Percentiles rank a stretch among this genome's conserved stretches.
phyloP scores from a whole-genome alignment of 1,139 yeast species.

The Candida sanyaensis region DNA sequence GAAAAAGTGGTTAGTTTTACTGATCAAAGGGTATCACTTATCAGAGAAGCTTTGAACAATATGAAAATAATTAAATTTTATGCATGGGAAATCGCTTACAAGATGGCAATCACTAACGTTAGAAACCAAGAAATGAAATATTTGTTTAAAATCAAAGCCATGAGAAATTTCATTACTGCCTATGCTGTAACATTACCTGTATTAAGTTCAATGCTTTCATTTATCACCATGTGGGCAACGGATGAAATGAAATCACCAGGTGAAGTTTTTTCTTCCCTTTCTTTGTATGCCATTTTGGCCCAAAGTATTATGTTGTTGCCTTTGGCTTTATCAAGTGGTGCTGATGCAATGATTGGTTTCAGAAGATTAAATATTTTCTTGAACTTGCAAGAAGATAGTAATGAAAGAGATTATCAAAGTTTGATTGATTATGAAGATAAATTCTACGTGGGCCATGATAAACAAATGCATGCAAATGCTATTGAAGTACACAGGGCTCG shows the following conservation, averaged over 20 bases:
- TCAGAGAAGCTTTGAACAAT: conserved; percentile 46
- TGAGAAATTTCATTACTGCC: conserved; percentile 48
- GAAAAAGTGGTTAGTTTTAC: conserved; percentile 41
- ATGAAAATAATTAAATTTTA: conserved; percentile 48
- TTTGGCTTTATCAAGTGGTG: conserved; percentile 53
- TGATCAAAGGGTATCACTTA: conserved; percentile 44
- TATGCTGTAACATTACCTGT: conserved; percentile 49
- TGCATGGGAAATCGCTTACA: conserved; percentile 52
- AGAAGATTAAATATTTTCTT: conserved; percentile 47
- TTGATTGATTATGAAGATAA: conserved; percentile 18
- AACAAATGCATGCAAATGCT: conserved; percentile 12
- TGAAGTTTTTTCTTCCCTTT: conserved; percentile 50
- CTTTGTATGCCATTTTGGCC: conserved; percentile 53
- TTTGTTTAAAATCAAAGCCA: conserved; percentile 44
- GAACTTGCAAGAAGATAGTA: conserved; percentile 36
- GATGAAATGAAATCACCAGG: conserved; percentile 40
- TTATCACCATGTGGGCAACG: conserved; percentile 47
- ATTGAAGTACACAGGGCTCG: conserved; percentile 32
- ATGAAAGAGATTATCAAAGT: conserved; percentile 22
- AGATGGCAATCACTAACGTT: conserved; percentile 33
- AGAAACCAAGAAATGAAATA: conserved; percentile 43
- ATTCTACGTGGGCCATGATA: conserved; percentile 20
- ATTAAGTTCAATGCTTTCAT: conserved; percentile 42
- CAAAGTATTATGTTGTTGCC: conserved; percentile 56
- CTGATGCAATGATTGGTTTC: conserved; percentile 57